Conservation (phyloP, 2,329 filamentous ascomycete species). For the Biscogniauxia marginata region DNA sequence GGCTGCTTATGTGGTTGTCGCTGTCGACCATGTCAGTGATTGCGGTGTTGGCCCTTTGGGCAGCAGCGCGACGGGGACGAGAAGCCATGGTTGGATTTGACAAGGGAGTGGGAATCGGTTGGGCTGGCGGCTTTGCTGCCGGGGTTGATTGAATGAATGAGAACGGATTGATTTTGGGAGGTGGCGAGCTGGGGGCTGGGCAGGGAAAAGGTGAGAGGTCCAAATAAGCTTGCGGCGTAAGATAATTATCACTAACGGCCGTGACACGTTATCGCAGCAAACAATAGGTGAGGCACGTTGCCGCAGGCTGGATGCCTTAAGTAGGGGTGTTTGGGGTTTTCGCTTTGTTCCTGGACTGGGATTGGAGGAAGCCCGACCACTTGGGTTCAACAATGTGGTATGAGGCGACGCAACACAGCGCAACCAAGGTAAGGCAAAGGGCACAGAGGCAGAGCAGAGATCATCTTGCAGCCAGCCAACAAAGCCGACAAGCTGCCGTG, state of each 20-base stretch:
- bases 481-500: neutral
- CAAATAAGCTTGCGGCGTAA: constrained; percentile 30
- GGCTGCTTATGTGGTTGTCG: constrained; percentile 39
- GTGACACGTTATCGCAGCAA: constrained; percentile 26
- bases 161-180: constrained; percentile 18
- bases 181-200: constrained; percentile 24
- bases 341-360: constrained; percentile 21
- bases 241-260: constrained; percentile 10
- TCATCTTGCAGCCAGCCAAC: neutral
- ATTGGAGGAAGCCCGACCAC: constrained; percentile 30
- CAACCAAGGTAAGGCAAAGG: neutral
- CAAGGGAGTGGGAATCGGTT: constrained; percentile 1
- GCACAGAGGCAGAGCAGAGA: neutral
- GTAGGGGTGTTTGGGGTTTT: constrained; percentile 17
- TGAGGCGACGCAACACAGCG: constrained; percentile 4
- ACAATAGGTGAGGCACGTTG: constrained; percentile 22
- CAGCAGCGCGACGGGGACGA: constrained; percentile 42
- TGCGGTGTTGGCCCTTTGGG: constrained; percentile 44
- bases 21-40: constrained; percentile 53
- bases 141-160: constrained; percentile 6
- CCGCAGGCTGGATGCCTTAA: constrained; percentile 16
- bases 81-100: constrained; percentile 29
- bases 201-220: constrained; percentile 23
- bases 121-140: neutral
- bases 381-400: constrained; percentile 22